phyloP scores from a whole-genome alignment of 2,329 filamentous ascomycete genomes.

The Cordyceps farinosa region DNA sequence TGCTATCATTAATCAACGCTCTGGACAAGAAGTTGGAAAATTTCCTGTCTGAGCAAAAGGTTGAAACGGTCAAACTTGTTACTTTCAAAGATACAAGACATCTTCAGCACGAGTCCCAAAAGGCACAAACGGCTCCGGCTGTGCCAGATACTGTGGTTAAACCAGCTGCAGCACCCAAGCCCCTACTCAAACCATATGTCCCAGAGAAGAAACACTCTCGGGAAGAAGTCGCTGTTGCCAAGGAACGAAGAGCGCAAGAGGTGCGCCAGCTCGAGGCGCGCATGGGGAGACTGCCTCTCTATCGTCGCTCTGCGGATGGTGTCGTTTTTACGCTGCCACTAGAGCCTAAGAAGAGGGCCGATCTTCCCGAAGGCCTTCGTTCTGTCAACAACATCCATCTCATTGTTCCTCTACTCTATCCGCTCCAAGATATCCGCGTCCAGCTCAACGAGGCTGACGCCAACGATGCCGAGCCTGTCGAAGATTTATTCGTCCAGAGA shows the following conservation, averaged over 20 bases:
- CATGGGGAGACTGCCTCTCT: conserved; percentile 64
- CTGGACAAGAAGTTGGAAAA: conserved; percentile 70
- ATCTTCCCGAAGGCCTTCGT: conserved; percentile 60
- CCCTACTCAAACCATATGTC: conserved; percentile 31
- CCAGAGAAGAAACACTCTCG: conserved; percentile 50
- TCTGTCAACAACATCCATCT: conserved; percentile 62
- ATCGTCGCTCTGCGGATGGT: conserved; percentile 66
- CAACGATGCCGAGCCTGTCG: conserved; percentile 58
- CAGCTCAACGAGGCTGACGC: conserved; percentile 62
- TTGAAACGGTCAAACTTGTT: conserved; percentile 68
- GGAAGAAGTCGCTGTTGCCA: conserved; percentile 60
- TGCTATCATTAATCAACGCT: conserved; percentile 64
- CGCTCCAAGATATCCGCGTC: conserved; percentile 63
- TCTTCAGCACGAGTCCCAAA: conserved; percentile 28
- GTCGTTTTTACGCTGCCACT: conserved; percentile 68
- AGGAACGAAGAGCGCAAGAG: conserved; percentile 60
- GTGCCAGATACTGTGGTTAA: conserved; percentile 14
- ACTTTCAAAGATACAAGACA: conserved; percentile 56
- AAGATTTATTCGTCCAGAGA: conserved; percentile 61
- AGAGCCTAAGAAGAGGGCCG: conserved; percentile 57
- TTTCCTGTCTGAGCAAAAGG: conserved; percentile 66
- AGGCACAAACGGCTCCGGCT: conserved; percentile 18
- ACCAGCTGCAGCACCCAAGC: conserved; percentile 10
- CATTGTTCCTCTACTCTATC: conserved; percentile 68
- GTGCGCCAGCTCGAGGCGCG: conserved; percentile 71